Evolutionary conservation across 2,329 filamentous ascomycete genomes (phyloP).

Genomic region (Pseudogymnoascus sp.): DNA sequence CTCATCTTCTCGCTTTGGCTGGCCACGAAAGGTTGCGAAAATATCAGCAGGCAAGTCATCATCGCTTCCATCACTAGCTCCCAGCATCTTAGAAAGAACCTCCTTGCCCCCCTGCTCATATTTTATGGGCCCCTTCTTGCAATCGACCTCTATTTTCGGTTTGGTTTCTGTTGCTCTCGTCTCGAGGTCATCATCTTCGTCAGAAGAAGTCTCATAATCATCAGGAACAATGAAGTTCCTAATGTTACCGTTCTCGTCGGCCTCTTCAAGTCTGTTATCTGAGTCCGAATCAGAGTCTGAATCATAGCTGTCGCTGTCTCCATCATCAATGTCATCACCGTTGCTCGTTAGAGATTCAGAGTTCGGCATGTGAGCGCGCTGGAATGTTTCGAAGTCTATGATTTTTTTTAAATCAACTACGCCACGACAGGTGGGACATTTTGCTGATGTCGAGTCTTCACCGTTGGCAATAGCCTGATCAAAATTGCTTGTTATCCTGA

Average conservation of each 20-base stretch:
- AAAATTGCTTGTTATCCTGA: conserved; percentile 55
- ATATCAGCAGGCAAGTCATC: conserved; percentile 2
- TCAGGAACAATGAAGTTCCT: conserved; percentile 48
- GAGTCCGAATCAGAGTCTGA: conserved; percentile 29
- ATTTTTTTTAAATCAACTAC: conserved; percentile 57
- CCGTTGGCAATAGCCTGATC: conserved; percentile 48
- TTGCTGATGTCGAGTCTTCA: conserved; percentile 36
- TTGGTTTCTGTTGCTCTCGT: conserved; percentile 13
- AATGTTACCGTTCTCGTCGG: conserved; percentile 35
- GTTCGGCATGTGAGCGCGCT: conserved; percentile 59
- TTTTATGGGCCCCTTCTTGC: background rate
- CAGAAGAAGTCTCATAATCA: conserved; percentile 29
- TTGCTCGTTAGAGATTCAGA: conserved; percentile 26
- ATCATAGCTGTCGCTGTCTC: conserved; percentile 25
- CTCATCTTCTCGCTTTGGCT: conserved; percentile 7
- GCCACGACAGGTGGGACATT: conserved; percentile 70
- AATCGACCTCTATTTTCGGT: background rate
- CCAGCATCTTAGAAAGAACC: background rate
- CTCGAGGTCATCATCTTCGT: conserved; percentile 15
- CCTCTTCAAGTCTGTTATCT: conserved; percentile 32
- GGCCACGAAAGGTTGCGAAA: background rate
- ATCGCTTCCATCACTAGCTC: background rate
- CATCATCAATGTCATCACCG: conserved; percentile 18
- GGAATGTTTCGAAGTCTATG: conserved; percentile 67
- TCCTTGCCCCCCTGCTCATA: background rate